Conservation (phyloP, 495 filamentous ascomycete genomes). For the Penicillium malachiteum region DNA sequence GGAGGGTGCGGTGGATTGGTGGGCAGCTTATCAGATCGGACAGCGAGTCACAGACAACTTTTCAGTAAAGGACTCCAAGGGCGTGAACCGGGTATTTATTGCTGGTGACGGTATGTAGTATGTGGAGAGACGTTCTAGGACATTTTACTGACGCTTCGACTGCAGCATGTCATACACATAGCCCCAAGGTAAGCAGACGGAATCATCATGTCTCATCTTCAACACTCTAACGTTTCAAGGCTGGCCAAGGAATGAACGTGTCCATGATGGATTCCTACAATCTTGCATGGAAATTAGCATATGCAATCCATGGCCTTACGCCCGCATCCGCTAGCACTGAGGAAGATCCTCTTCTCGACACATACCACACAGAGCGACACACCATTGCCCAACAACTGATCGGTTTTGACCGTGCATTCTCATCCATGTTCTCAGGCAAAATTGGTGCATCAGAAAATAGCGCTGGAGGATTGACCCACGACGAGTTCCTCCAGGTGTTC, state of each 20-base stretch:
- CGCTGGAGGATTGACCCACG: conserved; percentile 42
- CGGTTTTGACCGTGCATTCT: conserved; percentile 64
- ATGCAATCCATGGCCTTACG: conserved; percentile 63
- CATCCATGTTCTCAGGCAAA: conserved; percentile 49
- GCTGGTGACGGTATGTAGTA: conserved; percentile 55
- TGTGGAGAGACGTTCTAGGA: too few relatives aligned
- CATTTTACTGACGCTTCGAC: neutral
- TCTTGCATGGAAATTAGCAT: conserved; percentile 80
- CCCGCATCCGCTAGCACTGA: conserved; percentile 30
- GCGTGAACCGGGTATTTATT: conserved; percentile 59
- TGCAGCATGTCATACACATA: conserved; percentile 56
- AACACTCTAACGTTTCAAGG: conserved; percentile 41
- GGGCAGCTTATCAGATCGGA: conserved; percentile 65
- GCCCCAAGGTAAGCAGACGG: conserved; percentile 57
- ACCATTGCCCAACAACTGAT: conserved; percentile 71
- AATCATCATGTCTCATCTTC: neutral
- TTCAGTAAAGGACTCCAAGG: conserved; percentile 53
- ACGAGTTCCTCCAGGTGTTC: conserved; percentile 52
- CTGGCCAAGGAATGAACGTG: conserved; percentile 88
- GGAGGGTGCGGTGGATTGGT: conserved; percentile 57
- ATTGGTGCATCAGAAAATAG: conserved; percentile 37
- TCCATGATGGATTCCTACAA: conserved; percentile 83
- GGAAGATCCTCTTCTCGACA: conserved; percentile 56
- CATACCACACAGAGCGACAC: conserved; percentile 69
- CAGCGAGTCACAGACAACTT: conserved; percentile 71